Evolutionary conservation across 208 protist genomes (phyloP).

Genomic region (Leishmania turanica): DNA sequence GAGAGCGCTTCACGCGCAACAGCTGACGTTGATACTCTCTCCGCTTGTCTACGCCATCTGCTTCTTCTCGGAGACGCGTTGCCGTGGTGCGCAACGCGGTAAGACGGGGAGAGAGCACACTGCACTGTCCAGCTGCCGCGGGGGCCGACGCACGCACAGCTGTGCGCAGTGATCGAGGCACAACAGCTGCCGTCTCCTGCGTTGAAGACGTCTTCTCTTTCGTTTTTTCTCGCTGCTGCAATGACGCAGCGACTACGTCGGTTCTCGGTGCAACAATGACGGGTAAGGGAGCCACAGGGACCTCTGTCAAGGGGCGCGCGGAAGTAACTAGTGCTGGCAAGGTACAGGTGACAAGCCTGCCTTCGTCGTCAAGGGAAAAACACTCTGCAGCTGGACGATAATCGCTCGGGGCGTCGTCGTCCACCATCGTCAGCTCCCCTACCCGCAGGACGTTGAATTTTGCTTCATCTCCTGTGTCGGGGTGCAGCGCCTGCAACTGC

Average conservation of each 20-base stretch:
- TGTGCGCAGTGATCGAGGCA: slow-evolving; percentile 6
- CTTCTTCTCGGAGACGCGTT: slow-evolving; percentile 49
- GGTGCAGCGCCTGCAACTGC: slow-evolving; percentile 54
- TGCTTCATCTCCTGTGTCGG: slow-evolving; percentile 20
- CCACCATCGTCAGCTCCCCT: not conserved
- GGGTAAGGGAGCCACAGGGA: not conserved
- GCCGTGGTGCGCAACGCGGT: slow-evolving; percentile 36
- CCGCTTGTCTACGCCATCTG: slow-evolving; percentile 45
- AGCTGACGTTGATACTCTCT: slow-evolving; percentile 17
- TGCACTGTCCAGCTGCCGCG: not conserved
- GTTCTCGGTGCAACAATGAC: not conserved
- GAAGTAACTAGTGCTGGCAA: slow-evolving; percentile 1
- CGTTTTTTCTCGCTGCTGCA: not conserved
- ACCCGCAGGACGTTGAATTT: slow-evolving; percentile 43
- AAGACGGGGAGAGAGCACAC: slow-evolving; percentile 27
- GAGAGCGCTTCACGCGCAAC: slow-evolving; percentile 3
- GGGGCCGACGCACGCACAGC: not conserved
- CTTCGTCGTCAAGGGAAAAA: slow-evolving; percentile 67
- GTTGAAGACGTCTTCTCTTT: not conserved
- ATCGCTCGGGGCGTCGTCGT: not conserved
- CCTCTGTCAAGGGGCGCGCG: slow-evolving; percentile 4
- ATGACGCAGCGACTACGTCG: not conserved
- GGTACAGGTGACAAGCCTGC: slow-evolving; percentile 42
- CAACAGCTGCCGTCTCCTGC: not conserved
- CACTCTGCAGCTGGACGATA: slow-evolving; percentile 20